Percentiles rank a stretch among this genome's conserved stretches.
Evolutionary conservation across 2,329 filamentous ascomycete genomes (phyloP).

Genomic region (Zarea fungicola): DNA sequence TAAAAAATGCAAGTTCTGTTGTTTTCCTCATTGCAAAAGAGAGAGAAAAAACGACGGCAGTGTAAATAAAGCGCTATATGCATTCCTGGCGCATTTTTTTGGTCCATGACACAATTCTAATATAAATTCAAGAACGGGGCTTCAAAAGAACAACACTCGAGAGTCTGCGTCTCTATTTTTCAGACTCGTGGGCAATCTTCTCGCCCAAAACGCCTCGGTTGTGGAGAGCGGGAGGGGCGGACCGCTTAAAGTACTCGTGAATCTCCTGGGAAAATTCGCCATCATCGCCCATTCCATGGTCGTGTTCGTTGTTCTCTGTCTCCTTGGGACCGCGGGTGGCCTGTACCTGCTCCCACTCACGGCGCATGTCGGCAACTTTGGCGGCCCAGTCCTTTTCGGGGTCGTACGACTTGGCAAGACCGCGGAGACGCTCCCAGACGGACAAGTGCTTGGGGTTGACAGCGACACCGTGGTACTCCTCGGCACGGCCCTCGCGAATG

Average conservation of each 20-base stretch:
- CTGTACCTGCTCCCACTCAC: conserved; percentile 54
- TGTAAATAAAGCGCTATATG: background rate
- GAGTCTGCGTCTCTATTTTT: conserved; percentile 12
- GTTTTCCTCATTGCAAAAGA: too few species aligned
- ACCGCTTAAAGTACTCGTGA: conserved; percentile 48
- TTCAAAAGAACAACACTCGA: conserved; percentile 7
- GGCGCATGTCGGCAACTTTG: conserved; percentile 77
- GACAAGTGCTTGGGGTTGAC: conserved; percentile 86
- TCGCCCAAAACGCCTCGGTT: conserved; percentile 23
- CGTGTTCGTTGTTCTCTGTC: conserved; percentile 30
- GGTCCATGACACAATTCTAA: background rate
- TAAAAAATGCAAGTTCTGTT: too few species aligned
- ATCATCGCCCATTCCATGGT: conserved; percentile 35
- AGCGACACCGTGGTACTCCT: conserved; percentile 89
- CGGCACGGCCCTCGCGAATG: conserved; percentile 69
- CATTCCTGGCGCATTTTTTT: background rate
- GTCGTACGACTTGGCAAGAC: conserved; percentile 77
- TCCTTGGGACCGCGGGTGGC: conserved; percentile 44
- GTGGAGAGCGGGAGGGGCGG: conserved; percentile 24
- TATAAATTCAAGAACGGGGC: conserved; percentile 2
- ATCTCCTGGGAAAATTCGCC: conserved; percentile 50
- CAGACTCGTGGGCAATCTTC: conserved; percentile 20
- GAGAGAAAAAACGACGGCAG: too few species aligned
- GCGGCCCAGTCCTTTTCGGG: conserved; percentile 75
- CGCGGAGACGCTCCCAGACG: conserved; percentile 77